Conservation (phyloP, 352 stramenopile genomes). For the Globisporangium ultimum region DNA sequence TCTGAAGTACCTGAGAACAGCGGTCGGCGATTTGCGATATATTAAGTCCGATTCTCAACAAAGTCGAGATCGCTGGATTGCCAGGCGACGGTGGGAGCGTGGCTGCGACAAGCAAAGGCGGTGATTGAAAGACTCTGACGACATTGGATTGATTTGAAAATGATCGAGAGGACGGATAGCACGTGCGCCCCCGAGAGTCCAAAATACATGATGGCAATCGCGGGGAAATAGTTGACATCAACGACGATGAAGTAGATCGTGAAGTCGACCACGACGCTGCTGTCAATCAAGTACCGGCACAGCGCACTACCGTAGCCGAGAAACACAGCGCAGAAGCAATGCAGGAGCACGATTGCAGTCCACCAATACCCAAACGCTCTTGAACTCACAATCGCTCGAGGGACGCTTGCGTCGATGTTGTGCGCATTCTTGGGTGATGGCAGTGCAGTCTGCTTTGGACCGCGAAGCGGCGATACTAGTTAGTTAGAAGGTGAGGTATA, state of each 20-base stretch:
- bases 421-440: no score
- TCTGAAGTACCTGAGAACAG: no score
- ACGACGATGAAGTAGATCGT: neutral
- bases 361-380: neutral
- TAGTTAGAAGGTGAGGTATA: no score
- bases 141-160: neutral
- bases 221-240: neutral
- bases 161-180: neutral
- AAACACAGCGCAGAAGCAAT: conserved; percentile 1
- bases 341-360: neutral
- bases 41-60: no score
- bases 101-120: no score
- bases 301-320: neutral
- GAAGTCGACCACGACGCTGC: neutral
- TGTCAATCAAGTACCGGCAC: neutral
- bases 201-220: neutral
- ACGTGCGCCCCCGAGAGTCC: neutral
- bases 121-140: no score
- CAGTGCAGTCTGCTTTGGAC: no score
- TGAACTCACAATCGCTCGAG: neutral
- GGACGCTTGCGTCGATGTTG: no score
- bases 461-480: no score
- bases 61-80: no score
- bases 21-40: no score
- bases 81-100: no score